Evolutionary conservation across 805 yeast species (phyloP), one percentile per base, ranked within the genome.

Genomic region (Komagataella ulmi): DNA sequence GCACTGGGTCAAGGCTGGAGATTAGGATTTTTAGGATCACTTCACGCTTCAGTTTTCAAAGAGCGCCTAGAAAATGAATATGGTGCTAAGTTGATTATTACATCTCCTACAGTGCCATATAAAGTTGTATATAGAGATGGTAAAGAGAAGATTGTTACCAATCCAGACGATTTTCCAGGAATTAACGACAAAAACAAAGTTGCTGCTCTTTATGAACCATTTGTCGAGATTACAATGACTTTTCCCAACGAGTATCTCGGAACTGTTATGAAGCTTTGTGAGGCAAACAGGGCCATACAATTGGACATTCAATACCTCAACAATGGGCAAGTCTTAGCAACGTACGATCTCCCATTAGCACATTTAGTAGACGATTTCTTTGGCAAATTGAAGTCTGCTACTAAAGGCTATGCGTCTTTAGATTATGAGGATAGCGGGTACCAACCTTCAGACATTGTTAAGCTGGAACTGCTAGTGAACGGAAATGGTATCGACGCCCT

Each of bases 1-100:
- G 98, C 98, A 0, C 71, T 91, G 53, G 99, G 99, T 0, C 93
- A 90, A 61, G 99, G 99, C 43, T 91, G 99, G 99, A 79, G 98
- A 65, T 69, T 91, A 43, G 99, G 99, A 1, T 91, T 91, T 62
- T 69, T 91, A 30, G 99, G 99, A 0, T 88, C 97, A 0, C 68
- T 91, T 40, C 99, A 91, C 70, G 97, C 98, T 0, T 84, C 95
- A 7, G 97, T 91, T 1, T 91, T 91, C 67, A 85, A 85, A 59
- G 97, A 93, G 59, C 72, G 99, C 50, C 71, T 91, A 53, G 95
- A 89, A 58, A 88, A 86, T 56, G 99, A 91, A 64, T 90, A 93
- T 61, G 98, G 98, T 6, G 89, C 96, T 1, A 83, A 88, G 54
- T 76, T 91, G 55, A 88, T 91, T 54, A 81, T 91, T 54, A 93